Percentiles rank a stretch among this genome's conserved stretches.
These are phyloP conservation scores for Leccinum subgranulosum DNA, from an alignment of 768 basidiomycete genomes.

Conservation along the genomic window DNA sequence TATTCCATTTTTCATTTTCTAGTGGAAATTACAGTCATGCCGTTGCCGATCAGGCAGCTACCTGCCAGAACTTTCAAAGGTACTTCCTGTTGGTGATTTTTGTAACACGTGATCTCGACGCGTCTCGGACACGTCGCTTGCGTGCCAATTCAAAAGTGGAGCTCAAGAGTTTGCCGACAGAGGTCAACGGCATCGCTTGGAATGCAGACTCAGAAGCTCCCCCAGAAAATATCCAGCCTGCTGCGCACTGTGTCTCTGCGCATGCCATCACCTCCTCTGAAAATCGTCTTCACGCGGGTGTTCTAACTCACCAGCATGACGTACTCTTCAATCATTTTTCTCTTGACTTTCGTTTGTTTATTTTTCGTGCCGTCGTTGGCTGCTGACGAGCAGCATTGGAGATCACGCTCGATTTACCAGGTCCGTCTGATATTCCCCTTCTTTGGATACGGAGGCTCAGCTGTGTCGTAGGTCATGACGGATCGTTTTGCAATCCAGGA, in stretches of 20 bases:
- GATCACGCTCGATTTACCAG: conserved; percentile 54
- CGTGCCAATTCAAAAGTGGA: conserved; percentile 5
- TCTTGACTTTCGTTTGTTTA: conserved; percentile 7
- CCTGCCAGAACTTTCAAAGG: no score
- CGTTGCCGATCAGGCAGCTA: neutral
- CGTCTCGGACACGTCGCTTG: conserved; percentile 4
- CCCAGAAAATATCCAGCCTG: conserved; percentile 4
- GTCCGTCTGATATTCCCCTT: conserved; percentile 17
- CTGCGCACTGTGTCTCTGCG: neutral
- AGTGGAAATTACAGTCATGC: neutral
- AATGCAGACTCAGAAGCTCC: conserved; percentile 10
- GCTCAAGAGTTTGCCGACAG: conserved; percentile 20
- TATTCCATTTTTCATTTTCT: neutral
- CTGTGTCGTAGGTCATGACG: conserved; percentile 41
- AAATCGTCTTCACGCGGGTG: neutral
- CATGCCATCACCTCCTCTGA: conserved; percentile 6
- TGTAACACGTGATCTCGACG: conserved; percentile 25
- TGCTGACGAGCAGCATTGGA: conserved; percentile 48
- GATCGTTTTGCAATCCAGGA: conserved; percentile 58
- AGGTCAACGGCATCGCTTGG: conserved; percentile 21
- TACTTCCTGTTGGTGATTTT: conserved; percentile 10
- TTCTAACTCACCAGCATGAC: conserved; percentile 9
- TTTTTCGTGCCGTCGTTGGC: conserved; percentile 21
- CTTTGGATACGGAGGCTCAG: neutral
- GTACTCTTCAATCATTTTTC: conserved; percentile 3